phyloP scores from a whole-genome alignment of 2,329 filamentous ascomycete genomes.

The Zalaria sp. region DNA sequence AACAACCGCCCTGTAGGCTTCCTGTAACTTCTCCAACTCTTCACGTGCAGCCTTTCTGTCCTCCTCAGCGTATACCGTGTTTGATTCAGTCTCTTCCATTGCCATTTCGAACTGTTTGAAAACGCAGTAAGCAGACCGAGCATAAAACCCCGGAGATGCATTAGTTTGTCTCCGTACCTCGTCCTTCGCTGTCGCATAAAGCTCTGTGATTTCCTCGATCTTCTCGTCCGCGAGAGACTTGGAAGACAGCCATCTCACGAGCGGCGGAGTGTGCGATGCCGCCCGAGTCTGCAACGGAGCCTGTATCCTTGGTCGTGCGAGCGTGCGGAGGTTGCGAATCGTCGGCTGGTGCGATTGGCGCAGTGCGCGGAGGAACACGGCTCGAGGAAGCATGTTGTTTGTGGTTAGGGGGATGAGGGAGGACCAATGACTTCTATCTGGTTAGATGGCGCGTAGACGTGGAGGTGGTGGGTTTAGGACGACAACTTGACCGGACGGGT shows the following conservation, averaged over 20 bases:
- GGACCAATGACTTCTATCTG: not conserved
- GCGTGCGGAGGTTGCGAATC: conserved; percentile 5
- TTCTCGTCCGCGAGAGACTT: conserved; percentile 21
- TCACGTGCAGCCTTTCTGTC: conserved; percentile 39
- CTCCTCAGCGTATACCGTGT: conserved; percentile 40
- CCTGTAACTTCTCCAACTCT: conserved; percentile 35
- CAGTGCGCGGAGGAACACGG: not conserved
- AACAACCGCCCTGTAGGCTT: conserved; percentile 30
- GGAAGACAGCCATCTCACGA: conserved; percentile 12
- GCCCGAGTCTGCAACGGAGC: conserved; percentile 4
- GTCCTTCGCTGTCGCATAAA: conserved; percentile 23
- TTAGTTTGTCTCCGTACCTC: conserved; percentile 8
- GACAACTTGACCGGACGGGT: no score
- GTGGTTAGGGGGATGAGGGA: not conserved
- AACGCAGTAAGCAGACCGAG: no score
- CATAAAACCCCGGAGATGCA: no score
- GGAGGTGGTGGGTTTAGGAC: no score
- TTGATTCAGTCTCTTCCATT: conserved; percentile 37
- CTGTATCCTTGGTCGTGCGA: conserved; percentile 5
- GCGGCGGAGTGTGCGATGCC: conserved; percentile 12
- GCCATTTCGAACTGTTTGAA: conserved; percentile 31
- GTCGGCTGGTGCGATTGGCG: not conserved
- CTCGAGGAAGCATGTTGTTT: not conserved
- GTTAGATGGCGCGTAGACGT: no score
- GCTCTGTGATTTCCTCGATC: conserved; percentile 27